Evolutionary conservation across 495 filamentous ascomycete species (phyloP).

Genomic region (Aspergillus avenaceus): DNA sequence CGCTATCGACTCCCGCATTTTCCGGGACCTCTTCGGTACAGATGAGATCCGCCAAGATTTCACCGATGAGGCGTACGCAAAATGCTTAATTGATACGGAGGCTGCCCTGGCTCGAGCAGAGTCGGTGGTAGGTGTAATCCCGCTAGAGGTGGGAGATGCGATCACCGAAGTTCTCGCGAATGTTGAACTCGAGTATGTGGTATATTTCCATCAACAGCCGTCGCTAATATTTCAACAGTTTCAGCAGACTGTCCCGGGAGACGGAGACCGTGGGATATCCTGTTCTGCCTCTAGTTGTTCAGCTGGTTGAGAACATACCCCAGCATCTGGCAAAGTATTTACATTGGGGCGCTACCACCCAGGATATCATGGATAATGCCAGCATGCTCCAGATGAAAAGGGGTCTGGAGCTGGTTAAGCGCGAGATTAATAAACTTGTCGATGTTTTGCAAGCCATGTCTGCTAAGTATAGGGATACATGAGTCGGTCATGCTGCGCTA

Average conservation of each 20-base stretch:
- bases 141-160: constrained; percentile 28
- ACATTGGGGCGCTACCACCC: constrained; percentile 51
- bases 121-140: constrained; percentile 36
- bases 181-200: constrained; percentile 17
- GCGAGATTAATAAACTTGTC: constrained; percentile 24
- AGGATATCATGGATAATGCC: constrained; percentile 47
- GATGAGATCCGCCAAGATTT: constrained; percentile 17
- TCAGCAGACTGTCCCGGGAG: constrained; percentile 28
- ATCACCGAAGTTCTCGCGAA: constrained; percentile 24
- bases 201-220: not conserved
- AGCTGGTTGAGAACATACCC: constrained; percentile 17
- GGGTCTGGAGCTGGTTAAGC: constrained; percentile 34
- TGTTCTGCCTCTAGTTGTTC: constrained; percentile 41
- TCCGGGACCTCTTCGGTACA: constrained; percentile 17
- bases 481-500: not conserved
- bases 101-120: constrained; percentile 43
- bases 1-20: constrained; percentile 12
- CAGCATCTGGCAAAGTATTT: constrained; percentile 34
- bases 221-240: constrained; percentile 13
- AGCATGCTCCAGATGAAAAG: constrained; percentile 40
- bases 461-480: constrained; percentile 25
- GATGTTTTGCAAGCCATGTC: constrained; percentile 24
- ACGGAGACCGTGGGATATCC: constrained; percentile 49
- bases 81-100: constrained; percentile 21
- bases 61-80: constrained; percentile 15